Evolutionary conservation across 495 filamentous ascomycete species (phyloP), one percentile per base, ranked within the genome.

Genomic region (Penicillium ochrochloron): DNA sequence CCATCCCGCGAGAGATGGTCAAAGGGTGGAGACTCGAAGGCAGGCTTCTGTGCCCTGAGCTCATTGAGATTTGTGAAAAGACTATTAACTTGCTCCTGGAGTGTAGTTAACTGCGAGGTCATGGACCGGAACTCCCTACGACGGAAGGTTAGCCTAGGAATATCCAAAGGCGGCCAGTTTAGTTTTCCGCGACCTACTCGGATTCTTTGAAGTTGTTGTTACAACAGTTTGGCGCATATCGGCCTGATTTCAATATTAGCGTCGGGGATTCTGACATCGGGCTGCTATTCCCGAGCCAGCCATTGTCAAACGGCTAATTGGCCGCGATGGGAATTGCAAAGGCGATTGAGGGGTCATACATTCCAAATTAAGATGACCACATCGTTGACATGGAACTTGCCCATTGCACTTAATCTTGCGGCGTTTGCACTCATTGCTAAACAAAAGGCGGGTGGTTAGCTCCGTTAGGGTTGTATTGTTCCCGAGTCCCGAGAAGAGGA

Each of bases 351-450:
- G 48, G 48, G 25, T 70, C 80, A 64, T 61, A 80, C 93, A 97
- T 78, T 93, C 89, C 55, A 96, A 83, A 60, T 88, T 89, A 65
- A 97, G 84, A 72, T 96, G 93, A 53, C 93, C 93, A 76, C 93
- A 97, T 67, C 93, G 85, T 61, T 92, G 89, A 71, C 93, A 97
- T 2, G 93, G 93, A 1, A 86, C 89, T 71, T 97, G 88, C 60
- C 93, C 93, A 77, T 96, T 96, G 81, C 93, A 97, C 69, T 96
- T 96, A 75, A 97, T 97, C 78, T 97, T 97, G 64, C 93, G 88
- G 17, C 93, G 85, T 68, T 97, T 97, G 81, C 93, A 97, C 72
- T 97, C 92, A 70, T 96, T 96, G 63, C 83, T 85, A 68, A 39
- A 66, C 9, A 12, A 33, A 60, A 19, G 3, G 52, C 48, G 17